phyloP scores from a whole-genome alignment of 768 basidiomycete species.

The Lyophyllum atratum region DNA sequence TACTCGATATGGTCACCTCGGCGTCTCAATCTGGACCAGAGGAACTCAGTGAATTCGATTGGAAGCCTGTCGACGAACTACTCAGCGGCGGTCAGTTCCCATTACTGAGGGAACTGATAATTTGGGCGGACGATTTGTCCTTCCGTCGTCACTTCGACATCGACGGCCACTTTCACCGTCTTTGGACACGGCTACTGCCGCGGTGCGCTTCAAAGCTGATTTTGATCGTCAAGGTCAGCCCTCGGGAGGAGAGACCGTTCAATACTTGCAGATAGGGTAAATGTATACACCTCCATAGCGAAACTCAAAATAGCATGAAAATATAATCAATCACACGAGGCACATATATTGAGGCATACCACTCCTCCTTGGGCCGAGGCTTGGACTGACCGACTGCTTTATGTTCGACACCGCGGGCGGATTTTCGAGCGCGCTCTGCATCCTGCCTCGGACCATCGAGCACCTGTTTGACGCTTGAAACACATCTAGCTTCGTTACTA shows the following conservation, averaged over 20 bases:
- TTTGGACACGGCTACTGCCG: not conserved
- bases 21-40: not conserved
- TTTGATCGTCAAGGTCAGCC: not conserved
- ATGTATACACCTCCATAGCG: too few relatives aligned
- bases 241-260: not conserved
- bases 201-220: not conserved
- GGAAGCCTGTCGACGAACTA: not conserved
- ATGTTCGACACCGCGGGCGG: too few relatives aligned
- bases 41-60: not conserved
- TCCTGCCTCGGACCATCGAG: too few relatives aligned
- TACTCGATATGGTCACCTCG: not conserved
- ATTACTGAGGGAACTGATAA: not conserved
- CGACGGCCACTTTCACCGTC: not conserved
- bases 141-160: not conserved
- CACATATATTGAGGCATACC: too few relatives aligned
- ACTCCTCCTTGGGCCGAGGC: too few relatives aligned
- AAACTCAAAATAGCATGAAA: too few relatives aligned
- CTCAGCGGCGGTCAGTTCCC: not conserved
- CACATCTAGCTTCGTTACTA: too few relatives aligned
- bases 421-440: too few relatives aligned
- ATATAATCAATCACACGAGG: too few relatives aligned
- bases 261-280: too few relatives aligned
- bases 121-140: not conserved
- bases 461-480: too few relatives aligned
- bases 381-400: too few relatives aligned